Conservation (phyloP, 805 yeast genomes). For the Henningerozyma blattae region DNA sequence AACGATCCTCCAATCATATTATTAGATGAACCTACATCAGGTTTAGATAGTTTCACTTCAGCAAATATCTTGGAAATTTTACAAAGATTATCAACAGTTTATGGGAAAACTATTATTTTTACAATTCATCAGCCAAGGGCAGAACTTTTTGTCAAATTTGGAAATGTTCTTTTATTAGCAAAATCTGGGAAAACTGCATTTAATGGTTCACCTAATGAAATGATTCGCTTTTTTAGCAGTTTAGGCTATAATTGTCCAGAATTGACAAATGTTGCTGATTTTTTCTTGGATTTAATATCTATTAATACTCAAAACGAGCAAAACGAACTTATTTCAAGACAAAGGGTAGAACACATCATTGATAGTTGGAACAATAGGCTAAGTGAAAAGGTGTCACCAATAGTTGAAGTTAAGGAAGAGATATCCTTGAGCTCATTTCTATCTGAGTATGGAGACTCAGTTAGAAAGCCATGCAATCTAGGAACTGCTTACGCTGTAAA, state of each 20-base stretch:
- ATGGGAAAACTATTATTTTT: constrained; percentile 53
- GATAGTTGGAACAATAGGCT: constrained; percentile 25
- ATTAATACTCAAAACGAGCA: constrained; percentile 34
- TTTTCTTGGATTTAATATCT: constrained; percentile 57
- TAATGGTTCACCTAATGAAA: constrained; percentile 40
- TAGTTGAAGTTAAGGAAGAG: not conserved
- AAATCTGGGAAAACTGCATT: constrained; percentile 63
- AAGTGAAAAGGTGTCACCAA: not conserved
- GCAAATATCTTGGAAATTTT: constrained; percentile 52
- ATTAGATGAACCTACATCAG: constrained; percentile 84
- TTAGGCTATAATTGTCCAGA: constrained; percentile 48
- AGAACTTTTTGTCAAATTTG: constrained; percentile 52
- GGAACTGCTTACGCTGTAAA: constrained; percentile 26
- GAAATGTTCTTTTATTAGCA: constrained; percentile 58
- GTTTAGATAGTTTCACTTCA: constrained; percentile 73
- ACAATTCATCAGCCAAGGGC: constrained; percentile 82
- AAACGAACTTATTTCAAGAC: constrained; percentile 30
- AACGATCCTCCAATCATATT: constrained; percentile 61
- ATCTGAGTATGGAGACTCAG: constrained; percentile 9
- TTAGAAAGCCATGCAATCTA: constrained; percentile 12
- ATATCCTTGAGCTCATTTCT: constrained; percentile 5
- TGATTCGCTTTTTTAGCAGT: constrained; percentile 35
- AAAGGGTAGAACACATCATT: constrained; percentile 30
- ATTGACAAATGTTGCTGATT: constrained; percentile 63
- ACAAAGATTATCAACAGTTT: constrained; percentile 37